Base-by-base conservation (phyloP, 1,139 yeast genomes). In the Geotrichum carabidarum region DNA sequence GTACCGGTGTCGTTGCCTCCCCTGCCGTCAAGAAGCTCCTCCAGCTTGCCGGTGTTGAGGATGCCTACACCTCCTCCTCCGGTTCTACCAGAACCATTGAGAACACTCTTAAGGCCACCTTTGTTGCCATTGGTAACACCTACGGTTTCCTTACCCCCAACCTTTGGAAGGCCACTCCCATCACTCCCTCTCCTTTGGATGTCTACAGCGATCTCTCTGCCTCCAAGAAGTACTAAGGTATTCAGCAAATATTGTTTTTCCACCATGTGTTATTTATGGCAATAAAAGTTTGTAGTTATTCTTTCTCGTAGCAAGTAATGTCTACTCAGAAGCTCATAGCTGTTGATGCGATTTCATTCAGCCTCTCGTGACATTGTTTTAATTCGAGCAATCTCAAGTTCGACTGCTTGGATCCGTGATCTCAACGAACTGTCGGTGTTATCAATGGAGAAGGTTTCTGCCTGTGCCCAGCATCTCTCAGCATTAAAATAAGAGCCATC, bases 141-240 rank as follows among this genome's bases (percentile, higher is more conserved):
- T 94, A 93, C 88, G 96, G 95, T 82, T 93, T 90, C 98, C 86
- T 94, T 81, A 93, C 99, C 76, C 99, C 99, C 74, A 87, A 91
- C 95, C 84, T 93, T 79, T 93, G 99, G 99, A 79, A 80, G 71
- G 89, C 84, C 71, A 82, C 83, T 71, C 82, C 88, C 64, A 83
- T 90, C 75, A 83, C 82, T 74, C 81, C 89, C 68, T 87, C 95
- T 75, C 98, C 98, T 76, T 83, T 93, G 79, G 98, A 93, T 74
- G 83, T 85, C 73, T 89, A 84, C 83, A 68, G 67, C 66, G 70
- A 69, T 62, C 61, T 69, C 60, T 69, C 70, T 60, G 62, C 63
- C 40, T 40, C 52, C 55, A 56, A 56, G 54, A 53, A 53, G 56
- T 42, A 42, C 53, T 53, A 56, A 45, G 38, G 15, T 36, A 17